These are phyloP conservation scores for Plasmodium vivax DNA, from an alignment of 169 alveolate genomes.

Conservation along the genomic window DNA sequence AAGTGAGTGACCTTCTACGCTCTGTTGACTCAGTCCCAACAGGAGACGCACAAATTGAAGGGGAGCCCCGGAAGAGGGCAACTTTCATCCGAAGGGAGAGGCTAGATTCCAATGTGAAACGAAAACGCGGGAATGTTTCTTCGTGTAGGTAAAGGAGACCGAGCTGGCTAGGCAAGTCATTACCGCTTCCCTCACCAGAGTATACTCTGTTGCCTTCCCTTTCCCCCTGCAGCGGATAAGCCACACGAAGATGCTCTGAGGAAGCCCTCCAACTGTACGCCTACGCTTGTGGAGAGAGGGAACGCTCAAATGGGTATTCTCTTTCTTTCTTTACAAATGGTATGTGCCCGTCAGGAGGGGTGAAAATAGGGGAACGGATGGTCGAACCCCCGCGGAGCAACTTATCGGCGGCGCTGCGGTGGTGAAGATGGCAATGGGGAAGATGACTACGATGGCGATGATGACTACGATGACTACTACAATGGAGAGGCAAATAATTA, in stretches of 20 bases:
- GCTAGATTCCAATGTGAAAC: not conserved
- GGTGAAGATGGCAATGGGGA: not conserved
- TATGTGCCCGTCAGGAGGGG: not conserved
- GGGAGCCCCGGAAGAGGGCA: not conserved
- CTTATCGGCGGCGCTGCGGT: not conserved
- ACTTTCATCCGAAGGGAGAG: not conserved
- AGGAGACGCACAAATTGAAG: not conserved
- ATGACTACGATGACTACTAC: not conserved
- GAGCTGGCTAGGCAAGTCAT: not conserved
- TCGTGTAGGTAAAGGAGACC: not conserved
- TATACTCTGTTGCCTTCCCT: too few relatives aligned
- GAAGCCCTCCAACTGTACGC: not conserved
- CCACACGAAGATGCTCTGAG: not conserved
- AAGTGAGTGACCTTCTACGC: not conserved
- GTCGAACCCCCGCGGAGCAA: not conserved
- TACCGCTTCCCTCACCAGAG: not conserved
- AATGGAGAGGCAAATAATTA: not conserved
- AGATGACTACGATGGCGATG: not conserved
- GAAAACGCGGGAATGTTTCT: not conserved
- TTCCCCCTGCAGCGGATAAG: not conserved
- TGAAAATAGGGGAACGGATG: not conserved
- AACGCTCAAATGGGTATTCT: not conserved
- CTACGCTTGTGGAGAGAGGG: not conserved
- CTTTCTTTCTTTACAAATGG: not conserved
- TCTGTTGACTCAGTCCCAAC: not conserved